phyloP scores from a whole-genome alignment of 148 eudicot genomes.

The Fagopyrum homotropicum region DNA sequence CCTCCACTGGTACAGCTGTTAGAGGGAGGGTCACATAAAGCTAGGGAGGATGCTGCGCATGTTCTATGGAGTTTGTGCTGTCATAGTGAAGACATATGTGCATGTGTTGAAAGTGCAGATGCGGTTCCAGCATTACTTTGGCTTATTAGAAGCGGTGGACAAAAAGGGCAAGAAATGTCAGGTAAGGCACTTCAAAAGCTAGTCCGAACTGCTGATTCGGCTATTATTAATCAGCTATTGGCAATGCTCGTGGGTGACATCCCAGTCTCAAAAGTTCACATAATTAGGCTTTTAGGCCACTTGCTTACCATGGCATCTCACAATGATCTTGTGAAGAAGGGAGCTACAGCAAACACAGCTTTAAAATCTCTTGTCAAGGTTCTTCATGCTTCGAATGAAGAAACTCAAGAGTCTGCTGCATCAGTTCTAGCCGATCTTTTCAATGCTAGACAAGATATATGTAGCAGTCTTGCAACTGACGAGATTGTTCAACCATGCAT shows the following conservation, averaged over 20 bases:
- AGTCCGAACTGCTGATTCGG: constrained; percentile 48
- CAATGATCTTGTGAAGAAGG: constrained; percentile 53
- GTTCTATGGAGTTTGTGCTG: constrained; percentile 63
- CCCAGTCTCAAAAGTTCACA: constrained; percentile 52
- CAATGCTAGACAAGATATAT: constrained; percentile 58
- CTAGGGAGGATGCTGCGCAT: constrained; percentile 59
- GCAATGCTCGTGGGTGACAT: constrained; percentile 66
- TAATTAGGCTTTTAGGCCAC: constrained; percentile 60
- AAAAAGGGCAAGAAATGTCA: constrained; percentile 63
- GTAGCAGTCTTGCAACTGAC: constrained; percentile 68
- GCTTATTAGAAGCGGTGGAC: constrained; percentile 68
- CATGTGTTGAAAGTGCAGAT: constrained; percentile 79
- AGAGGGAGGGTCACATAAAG: constrained; percentile 71
- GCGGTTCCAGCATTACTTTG: constrained; percentile 68
- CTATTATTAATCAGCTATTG: constrained; percentile 60
- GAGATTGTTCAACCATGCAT: constrained; percentile 67
- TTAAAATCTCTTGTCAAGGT: constrained; percentile 67
- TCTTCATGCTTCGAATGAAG: constrained; percentile 54
- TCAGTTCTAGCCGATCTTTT: constrained; percentile 76
- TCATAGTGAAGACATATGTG: constrained; percentile 81
- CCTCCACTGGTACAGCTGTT: constrained; percentile 75
- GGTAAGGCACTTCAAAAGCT: constrained; percentile 60
- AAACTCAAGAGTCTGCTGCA: constrained; percentile 69
- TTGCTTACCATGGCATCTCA: constrained; percentile 56
- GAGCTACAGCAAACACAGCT: constrained; percentile 53